Percentiles rank a stretch among this genome's conserved stretches.
Conservation (phyloP, 2,329 filamentous ascomycete genomes). For the Xylaria sp. region DNA sequence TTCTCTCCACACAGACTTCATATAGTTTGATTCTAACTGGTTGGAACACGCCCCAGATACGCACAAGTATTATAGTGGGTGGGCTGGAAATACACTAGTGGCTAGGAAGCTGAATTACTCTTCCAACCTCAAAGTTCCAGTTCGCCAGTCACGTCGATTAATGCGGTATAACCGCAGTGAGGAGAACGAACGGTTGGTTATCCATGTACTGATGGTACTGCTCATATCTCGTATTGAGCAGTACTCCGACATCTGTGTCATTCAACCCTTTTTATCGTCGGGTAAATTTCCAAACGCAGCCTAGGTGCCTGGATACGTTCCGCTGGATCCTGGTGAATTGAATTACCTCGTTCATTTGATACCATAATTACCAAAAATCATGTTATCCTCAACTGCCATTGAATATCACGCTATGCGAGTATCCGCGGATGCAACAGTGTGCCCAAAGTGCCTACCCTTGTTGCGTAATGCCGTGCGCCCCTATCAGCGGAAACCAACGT, state of each 20-base stretch:
- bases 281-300: not conserved
- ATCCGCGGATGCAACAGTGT: constrained; percentile 4
- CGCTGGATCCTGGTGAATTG: not conserved
- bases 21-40: not conserved
- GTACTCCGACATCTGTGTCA: not conserved
- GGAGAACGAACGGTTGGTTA: not conserved
- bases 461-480: constrained; percentile 5
- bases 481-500: not conserved
- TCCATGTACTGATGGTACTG: too few relatives aligned
- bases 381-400: constrained; percentile 9
- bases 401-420: constrained; percentile 4
- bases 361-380: not conserved
- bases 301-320: not conserved
- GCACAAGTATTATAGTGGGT: too few relatives aligned
- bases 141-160: not conserved
- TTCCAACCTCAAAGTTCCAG: not conserved
- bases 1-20: not conserved
- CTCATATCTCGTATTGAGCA: not conserved
- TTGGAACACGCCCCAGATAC: too few relatives aligned
- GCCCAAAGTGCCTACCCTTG: not conserved
- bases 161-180: not conserved
- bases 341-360: not conserved
- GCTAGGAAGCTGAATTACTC: not conserved
- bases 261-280: not conserved
- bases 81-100: too few relatives aligned